Evolutionary conservation across 495 filamentous ascomycete species (phyloP).

Genomic region (Neurospora pannonica): DNA sequence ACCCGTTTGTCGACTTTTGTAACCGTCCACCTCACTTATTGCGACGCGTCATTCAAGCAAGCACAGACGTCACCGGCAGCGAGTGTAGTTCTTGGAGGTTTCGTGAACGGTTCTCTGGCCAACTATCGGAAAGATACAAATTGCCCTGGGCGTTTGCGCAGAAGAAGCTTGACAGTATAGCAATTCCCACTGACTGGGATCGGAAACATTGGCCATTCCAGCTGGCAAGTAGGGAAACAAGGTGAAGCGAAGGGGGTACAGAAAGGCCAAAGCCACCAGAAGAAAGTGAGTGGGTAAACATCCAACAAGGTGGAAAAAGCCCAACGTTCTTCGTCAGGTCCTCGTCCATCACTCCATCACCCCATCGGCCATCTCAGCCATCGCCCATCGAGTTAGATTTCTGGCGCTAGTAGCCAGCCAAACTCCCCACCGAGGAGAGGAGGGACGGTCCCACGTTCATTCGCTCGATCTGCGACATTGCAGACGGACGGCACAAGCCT

Average conservation of each 20-base stretch:
- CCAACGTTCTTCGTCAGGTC: not conserved
- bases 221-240: not conserved
- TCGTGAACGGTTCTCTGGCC: not conserved
- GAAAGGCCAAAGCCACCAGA: not conserved
- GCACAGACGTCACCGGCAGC: not conserved
- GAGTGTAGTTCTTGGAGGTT: not conserved
- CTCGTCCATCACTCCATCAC: not conserved
- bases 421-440: not conserved
- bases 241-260: not conserved
- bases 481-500: conserved; percentile 11
- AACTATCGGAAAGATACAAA: not conserved
- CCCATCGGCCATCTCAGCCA: not conserved
- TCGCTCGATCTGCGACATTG: conserved; percentile 19
- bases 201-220: not conserved
- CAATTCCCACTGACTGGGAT: not conserved
- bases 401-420: not conserved
- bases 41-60: not conserved
- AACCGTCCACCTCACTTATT: not conserved
- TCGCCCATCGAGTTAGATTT: not conserved
- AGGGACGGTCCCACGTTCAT: conserved; percentile 11
- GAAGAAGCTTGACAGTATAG: not conserved
- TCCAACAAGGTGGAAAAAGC: not conserved
- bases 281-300: not conserved
- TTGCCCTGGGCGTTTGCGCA: not conserved
- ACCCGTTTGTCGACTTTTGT: not conserved